phyloP scores from a whole-genome alignment of 441 rosid genomes.

The Erodium chrysanthum region DNA sequence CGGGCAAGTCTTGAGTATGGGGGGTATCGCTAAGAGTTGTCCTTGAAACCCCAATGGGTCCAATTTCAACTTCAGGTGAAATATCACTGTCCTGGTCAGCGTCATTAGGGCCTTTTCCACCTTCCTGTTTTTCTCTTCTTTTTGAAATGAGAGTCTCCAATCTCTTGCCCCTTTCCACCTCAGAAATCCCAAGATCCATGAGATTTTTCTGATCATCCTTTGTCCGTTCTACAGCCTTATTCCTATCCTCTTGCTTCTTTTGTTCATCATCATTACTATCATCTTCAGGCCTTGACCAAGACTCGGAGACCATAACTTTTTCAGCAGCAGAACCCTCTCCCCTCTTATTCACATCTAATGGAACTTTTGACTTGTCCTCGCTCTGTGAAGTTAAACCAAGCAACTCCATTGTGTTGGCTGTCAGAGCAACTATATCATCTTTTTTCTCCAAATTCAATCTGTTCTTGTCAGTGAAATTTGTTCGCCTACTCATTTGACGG shows the following conservation, averaged over 20 bases:
- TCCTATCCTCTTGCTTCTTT: slow-evolving; percentile 23
- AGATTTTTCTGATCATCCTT: slow-evolving; percentile 77
- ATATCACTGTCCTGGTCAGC: slow-evolving; percentile 22
- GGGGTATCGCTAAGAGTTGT: slow-evolving; percentile 26
- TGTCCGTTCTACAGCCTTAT: slow-evolving; percentile 54
- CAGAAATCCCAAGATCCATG: slow-evolving; percentile 75
- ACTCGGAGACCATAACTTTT: slow-evolving; percentile 1
- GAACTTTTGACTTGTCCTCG: background rate
- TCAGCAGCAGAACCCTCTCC: slow-evolving; percentile 10
- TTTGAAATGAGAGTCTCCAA: slow-evolving; percentile 62
- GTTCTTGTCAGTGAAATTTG: slow-evolving; percentile 28
- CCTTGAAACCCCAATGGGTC: slow-evolving; percentile 35
- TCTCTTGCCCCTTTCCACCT: slow-evolving; percentile 67
- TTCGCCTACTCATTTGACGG: slow-evolving; percentile 37
- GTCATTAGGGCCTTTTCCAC: slow-evolving; percentile 35
- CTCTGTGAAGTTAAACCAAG: background rate
- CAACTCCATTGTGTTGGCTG: background rate
- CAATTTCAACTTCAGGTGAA: slow-evolving; percentile 24
- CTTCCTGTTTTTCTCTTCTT: slow-evolving; percentile 50
- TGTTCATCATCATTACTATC: slow-evolving; percentile 20
- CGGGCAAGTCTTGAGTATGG: slow-evolving; percentile 33
- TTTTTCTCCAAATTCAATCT: slow-evolving; percentile 22
- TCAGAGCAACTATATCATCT: slow-evolving; percentile 18
- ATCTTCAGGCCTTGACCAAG: slow-evolving; percentile 15
- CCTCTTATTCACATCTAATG: background rate